Conservation (phyloP, 169 alveolate species). For the Cryptosporidium muris region DNA sequence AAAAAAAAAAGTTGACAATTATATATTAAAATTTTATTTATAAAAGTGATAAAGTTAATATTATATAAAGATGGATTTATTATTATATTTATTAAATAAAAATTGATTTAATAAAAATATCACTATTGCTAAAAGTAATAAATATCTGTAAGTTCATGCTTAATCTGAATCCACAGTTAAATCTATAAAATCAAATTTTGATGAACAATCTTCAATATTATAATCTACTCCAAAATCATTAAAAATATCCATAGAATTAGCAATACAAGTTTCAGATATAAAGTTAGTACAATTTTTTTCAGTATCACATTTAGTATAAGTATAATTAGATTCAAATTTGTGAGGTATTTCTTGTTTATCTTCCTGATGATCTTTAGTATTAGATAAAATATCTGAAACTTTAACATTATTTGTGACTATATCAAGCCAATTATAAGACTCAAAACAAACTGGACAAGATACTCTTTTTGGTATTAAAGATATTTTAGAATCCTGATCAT, state of each 20-base stretch:
- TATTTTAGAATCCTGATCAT: background rate
- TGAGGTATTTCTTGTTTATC: background rate
- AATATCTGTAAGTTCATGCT: background rate
- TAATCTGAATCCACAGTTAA: slow-evolving; percentile 55
- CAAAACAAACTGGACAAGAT: slow-evolving; percentile 52
- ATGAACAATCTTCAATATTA: slow-evolving; percentile 38
- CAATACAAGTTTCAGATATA: background rate
- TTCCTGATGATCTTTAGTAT: background rate
- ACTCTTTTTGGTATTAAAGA: slow-evolving; percentile 24
- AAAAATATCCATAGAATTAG: background rate
- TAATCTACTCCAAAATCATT: background rate
- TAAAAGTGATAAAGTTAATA: too few species aligned
- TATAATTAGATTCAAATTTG: background rate
- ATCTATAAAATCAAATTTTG: slow-evolving; percentile 62
- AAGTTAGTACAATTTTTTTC: background rate
- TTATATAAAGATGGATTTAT: too few species aligned
- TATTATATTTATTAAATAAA: too few species aligned
- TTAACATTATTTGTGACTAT: background rate
- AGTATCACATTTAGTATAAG: background rate
- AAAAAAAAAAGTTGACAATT: too few species aligned
- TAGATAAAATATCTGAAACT: background rate
- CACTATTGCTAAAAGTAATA: too few species aligned
- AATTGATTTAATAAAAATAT: too few species aligned
- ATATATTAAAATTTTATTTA: too few species aligned
- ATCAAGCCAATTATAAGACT: slow-evolving; percentile 9